Evolutionary conservation across 768 basidiomycete genomes (phyloP), one percentile per base, ranked within the genome.

Genomic region (Tricholoma terreum): DNA sequence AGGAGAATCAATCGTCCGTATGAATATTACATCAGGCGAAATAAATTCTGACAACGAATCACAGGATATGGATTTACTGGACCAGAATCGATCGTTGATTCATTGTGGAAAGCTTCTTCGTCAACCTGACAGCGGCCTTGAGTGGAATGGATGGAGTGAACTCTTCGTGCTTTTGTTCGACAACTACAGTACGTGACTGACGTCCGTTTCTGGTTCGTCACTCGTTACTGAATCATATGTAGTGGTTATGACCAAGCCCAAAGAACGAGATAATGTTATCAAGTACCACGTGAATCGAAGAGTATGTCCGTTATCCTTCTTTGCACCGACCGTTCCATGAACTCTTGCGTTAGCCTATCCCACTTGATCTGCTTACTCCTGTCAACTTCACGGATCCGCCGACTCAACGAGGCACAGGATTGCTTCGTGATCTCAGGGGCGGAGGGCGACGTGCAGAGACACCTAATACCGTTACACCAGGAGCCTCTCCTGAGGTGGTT

Each of bases 81-180:
- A 94, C 61, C 86, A 89, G 50, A 87, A 86, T 61, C 82, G 97
- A 10, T 88, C 89, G 6, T 75, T 98, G 54, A 86, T 98, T 31
- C 85, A 94, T 65, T 84, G 88, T 1, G 88, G 94, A 6, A 92
- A 86, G 61, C 75, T 98, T 24, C 80, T 90, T 52, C 83, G 94
- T 50, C 93, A 94, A 63, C 90, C 93, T 12, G 94, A 97, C 58
- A 86, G 87, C 30, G 92, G 90, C 11, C 84, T 94, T 61, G 88
- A 89, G 69, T 90, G 87, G 86, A 92, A 83, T 60, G 90, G 88
- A 40, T 96, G 93, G 92, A 86, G 84, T 43, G 94, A 98, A 70
- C 80, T 96, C 6, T 90, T 87, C 60, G 89, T 96, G 7, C 78
- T 98, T 53, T 76, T 99, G 2, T 97, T 99, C 64, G 97, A 99